Base-by-base conservation (phyloP, 163 green algal genomes). In the Scenedesmus sp. region DNA sequence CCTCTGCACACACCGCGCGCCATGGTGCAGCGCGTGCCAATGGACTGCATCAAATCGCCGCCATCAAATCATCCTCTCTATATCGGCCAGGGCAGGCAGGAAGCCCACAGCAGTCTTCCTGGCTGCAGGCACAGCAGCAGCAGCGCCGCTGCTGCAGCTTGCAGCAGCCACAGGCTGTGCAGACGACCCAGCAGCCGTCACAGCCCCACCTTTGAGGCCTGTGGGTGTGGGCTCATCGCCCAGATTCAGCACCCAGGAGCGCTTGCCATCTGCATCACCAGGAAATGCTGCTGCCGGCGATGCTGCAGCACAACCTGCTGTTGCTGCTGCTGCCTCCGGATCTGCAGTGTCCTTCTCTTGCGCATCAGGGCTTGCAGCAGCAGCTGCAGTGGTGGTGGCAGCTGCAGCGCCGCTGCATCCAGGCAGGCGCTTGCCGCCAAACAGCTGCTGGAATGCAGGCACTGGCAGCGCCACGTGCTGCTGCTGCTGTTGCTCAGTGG, bases 21-120 rank as follows among this genome's bases (percentile, higher is more conserved):
- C 34, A 46, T 46, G 34, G 34, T 46, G 34, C 34, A 46, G 34
- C 34, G 34, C 34, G 34, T 46, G 34, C 34, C 34, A 46, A 46
- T 64, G 59, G 9, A 64, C 8, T 64, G 59, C 59, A 64, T 8
- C 59, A 64, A 64, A 23, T 86, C 20, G 15, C 18, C 12, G 9
- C 6, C 16, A 6, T 77, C 16, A 92, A 23, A 92, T 92, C 88
- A 92, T 92, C 52, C 79, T 73, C 81, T 92, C 88, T n/a, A 92
- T 92, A 57, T 92, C 88, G 55, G 82, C 79, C 88, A 92, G 64
- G 0, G 88, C 62, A 10, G 76, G 88, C 79, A 92, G 56, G 60
- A 88, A 84, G 20, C 73, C 79, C 62, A 73, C 64, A 3, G 70
- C 59, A 23, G 46, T 81, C 23, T 57, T 55, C 70, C 55, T 83